Base-by-base conservation (phyloP, 495 filamentous ascomycete genomes). In the Rhypophila decipiens region DNA sequence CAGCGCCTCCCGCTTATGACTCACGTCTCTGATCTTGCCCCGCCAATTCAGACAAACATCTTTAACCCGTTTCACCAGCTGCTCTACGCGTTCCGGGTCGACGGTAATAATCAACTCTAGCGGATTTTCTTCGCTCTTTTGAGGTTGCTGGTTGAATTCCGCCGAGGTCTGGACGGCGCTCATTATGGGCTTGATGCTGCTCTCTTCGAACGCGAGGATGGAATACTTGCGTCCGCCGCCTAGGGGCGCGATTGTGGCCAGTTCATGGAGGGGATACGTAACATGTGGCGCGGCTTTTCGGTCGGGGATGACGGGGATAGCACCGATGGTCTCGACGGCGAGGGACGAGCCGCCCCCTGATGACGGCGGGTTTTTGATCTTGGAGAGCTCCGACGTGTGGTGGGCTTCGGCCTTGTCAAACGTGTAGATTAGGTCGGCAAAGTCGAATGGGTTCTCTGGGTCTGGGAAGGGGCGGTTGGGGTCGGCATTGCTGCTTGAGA, bases 201-300 rank as follows among this genome's bases (percentile, higher is more conserved):
- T 50, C 41, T 54, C 55, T 51, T 66, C 64, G 51, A 67, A 66
- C 20, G 78, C 81, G 9, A 90, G 61, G 34, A 95, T 68, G 24
- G 77, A 75, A 39, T 90, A 70, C 36, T 74, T 74, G 49, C 88
- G 72, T 7, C 85, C 82, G 29, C 78, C 82, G 29, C 78, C 82
- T 51, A 83, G 84, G 13, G 85, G 84, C 27, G 90, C 69, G 11
- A 95, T 76, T 52, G 88, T 84, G 22, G 87, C 87, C 35, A 95
- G 57, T 56, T 91, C 86, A 9, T 79, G 75, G 22, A 95, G 65
- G 46, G 72, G 67, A 50, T 76, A 76, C 2, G 70, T 74, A 4
- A 10, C 7, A n/a, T n/a, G n/a, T 18, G 43, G 15, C 4, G 31
- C 8, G n/a, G 69, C 70, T 56, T 77, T 64, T 0, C 72, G 50